phyloP scores from a whole-genome alignment of 208 protist species.

The Leishmania martiniquensis region DNA sequence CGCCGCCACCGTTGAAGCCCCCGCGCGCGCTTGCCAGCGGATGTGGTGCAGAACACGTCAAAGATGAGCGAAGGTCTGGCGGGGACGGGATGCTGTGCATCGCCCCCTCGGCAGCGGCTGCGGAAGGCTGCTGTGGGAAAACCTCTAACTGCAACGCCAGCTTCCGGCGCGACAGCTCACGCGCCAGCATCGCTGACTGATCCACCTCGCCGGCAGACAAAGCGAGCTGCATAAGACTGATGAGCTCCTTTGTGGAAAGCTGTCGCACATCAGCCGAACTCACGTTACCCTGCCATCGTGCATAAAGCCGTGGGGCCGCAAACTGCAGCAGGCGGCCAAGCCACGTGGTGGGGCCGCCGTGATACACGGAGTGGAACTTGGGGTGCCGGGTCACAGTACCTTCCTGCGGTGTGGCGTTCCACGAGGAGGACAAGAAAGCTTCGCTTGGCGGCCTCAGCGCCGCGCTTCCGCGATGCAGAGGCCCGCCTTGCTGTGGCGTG shows the following conservation, averaged over 20 bases:
- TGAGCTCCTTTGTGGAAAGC: constrained; percentile 57
- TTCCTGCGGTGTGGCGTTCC: constrained; percentile 7
- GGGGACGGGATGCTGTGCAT: neutral
- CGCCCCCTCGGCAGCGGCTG: neutral
- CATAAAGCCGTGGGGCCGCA: constrained; percentile 47
- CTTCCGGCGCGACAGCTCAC: constrained; percentile 69
- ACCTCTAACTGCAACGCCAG: constrained; percentile 28
- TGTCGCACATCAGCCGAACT: constrained; percentile 18
- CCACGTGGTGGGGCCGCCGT: constrained; percentile 14
- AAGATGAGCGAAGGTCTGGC: neutral
- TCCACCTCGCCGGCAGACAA: constrained; percentile 65
- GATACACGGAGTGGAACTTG: constrained; percentile 38
- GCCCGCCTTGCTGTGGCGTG: neutral
- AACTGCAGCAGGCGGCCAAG: constrained; percentile 27
- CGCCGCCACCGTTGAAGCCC: neutral
- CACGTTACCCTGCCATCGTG: constrained; percentile 32
- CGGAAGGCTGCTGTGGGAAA: neutral
- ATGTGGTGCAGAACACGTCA: neutral
- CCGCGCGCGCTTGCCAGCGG: neutral
- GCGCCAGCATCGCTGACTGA: constrained; percentile 62
- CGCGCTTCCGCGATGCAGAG: neutral
- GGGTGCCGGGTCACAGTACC: neutral
- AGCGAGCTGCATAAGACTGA: constrained; percentile 72
- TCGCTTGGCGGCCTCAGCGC: neutral
- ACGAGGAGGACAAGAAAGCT: constrained; percentile 26